Percentiles rank a stretch among this genome's conserved stretches.
These are phyloP conservation scores for Sisymbrium irio DNA, from an alignment of 345 rosid species.

Conservation along the genomic window DNA sequence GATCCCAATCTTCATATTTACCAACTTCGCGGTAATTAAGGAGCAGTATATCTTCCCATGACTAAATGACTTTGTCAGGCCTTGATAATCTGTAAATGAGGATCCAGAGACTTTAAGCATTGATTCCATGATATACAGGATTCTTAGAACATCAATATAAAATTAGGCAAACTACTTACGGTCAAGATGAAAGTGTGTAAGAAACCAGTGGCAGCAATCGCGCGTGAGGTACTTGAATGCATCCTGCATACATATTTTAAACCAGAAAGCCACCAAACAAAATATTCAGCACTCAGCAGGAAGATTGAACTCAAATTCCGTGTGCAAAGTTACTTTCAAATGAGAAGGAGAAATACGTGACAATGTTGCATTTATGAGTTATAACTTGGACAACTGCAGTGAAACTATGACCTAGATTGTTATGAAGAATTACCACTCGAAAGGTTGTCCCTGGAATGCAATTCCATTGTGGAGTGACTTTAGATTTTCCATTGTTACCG, in stretches of 20 bases:
- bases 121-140: slow-evolving; percentile 1
- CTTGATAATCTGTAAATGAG: slow-evolving; percentile 82
- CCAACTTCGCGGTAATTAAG: slow-evolving; percentile 75
- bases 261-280: slow-evolving; percentile 21
- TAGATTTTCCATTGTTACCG: slow-evolving; percentile 44
- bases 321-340: background rate
- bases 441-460: slow-evolving; percentile 80
- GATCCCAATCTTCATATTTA: slow-evolving; percentile 82
- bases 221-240: slow-evolving; percentile 92
- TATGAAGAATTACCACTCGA: slow-evolving; percentile 66
- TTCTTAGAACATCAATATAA: background rate
- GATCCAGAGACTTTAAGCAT: background rate
- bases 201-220: slow-evolving; percentile 95
- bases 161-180: slow-evolving; percentile 56
- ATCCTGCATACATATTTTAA: slow-evolving; percentile 56
- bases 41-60: slow-evolving; percentile 95
- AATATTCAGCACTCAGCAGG: background rate
- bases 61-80: slow-evolving; percentile 76
- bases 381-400: background rate
- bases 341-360: background rate
- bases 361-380: background rate
- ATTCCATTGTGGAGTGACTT: slow-evolving; percentile 77
- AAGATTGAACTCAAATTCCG: background rate
- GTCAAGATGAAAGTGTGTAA: slow-evolving; percentile 93
- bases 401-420: background rate